A percentile compares a stretch with the other conserved stretches of the same genome.
Evolutionary conservation across 306 rosid species (phyloP).

Genomic region (Quercus bicolor): DNA sequence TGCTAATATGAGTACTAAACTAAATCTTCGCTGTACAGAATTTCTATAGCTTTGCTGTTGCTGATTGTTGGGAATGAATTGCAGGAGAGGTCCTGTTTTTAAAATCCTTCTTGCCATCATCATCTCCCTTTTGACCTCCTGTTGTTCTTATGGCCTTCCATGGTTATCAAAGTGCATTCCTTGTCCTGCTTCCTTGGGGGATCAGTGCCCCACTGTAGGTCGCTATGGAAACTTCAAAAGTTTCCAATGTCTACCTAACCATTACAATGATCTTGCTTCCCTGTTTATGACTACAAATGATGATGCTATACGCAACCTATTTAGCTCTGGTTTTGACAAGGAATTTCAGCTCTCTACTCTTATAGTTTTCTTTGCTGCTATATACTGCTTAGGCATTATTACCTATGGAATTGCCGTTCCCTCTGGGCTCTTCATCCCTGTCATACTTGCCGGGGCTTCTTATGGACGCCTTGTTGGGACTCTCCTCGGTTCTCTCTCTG

Average conservation of each 20-base stretch:
- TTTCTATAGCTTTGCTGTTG: constrained; percentile 1
- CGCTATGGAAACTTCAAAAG: constrained; percentile 64
- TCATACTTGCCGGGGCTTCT: constrained; percentile 78
- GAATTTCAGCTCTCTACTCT: constrained; percentile 63
- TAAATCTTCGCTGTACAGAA: neutral
- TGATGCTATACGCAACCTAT: constrained; percentile 73
- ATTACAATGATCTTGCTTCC: constrained; percentile 88
- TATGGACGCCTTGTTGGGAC: constrained; percentile 77
- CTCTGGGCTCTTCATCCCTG: constrained; percentile 87
- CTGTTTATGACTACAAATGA: constrained; percentile 76
- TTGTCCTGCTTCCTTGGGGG: constrained; percentile 52
- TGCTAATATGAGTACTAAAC: no score
- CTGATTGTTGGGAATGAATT: constrained; percentile 29
- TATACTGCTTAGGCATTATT: constrained; percentile 60
- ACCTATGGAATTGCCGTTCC: constrained; percentile 91
- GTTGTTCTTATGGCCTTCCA: constrained; percentile 63
- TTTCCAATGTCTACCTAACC: constrained; percentile 64
- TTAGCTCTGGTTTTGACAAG: constrained; percentile 45
- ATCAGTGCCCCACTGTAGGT: constrained; percentile 58
- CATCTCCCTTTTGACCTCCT: constrained; percentile 62
- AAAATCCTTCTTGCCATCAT: constrained; percentile 50
- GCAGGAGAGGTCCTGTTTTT: constrained; percentile 57
- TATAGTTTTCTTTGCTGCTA: constrained; percentile 52
- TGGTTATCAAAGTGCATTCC: constrained; percentile 65
- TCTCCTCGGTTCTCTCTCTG: constrained; percentile 40